Conservation (phyloP, 768 basidiomycete species). For the Pholiota conissans region DNA sequence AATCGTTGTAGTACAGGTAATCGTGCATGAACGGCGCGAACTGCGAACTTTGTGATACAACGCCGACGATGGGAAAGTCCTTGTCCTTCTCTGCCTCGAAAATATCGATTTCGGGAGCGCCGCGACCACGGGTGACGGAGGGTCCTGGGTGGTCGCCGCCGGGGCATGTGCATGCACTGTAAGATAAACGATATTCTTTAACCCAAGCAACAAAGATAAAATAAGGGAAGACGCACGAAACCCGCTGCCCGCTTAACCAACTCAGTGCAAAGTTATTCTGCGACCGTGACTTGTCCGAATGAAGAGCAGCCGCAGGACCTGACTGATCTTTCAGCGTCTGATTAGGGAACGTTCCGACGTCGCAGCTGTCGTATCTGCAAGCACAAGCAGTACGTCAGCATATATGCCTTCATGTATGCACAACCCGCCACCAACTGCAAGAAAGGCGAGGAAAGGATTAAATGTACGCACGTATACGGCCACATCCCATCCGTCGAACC, state of each 20-base stretch:
- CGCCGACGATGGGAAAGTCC: conserved; percentile 39
- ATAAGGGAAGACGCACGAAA: conserved; percentile 47
- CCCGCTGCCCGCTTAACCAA: conserved; percentile 76
- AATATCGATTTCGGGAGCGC: conserved; percentile 82
- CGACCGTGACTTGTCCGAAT: conserved; percentile 43
- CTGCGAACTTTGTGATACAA: conserved; percentile 76
- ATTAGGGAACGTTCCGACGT: conserved; percentile 77
- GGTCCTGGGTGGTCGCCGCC: conserved; percentile 82
- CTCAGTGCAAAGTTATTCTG: conserved; percentile 65
- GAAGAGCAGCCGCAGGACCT: conserved; percentile 62
- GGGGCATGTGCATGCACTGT: conserved; percentile 74
- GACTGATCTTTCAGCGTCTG: conserved; percentile 54
- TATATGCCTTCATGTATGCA: neutral
- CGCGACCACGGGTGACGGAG: conserved; percentile 49
- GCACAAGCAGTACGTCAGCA: neutral
- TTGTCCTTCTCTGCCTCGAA: conserved; percentile 77
- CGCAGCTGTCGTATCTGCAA: conserved; percentile 61
- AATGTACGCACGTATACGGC: conserved; percentile 82
- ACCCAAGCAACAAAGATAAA: neutral
- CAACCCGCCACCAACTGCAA: too few species aligned
- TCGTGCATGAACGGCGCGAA: conserved; percentile 58
- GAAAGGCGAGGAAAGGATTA: conserved; percentile 9
- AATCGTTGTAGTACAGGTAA: conserved; percentile 35
- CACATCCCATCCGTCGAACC: conserved; percentile 81
- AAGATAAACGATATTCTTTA: too few species aligned